Base-by-base conservation (phyloP, 2,329 filamentous ascomycete species). In the Cladophialophora exuberans region DNA sequence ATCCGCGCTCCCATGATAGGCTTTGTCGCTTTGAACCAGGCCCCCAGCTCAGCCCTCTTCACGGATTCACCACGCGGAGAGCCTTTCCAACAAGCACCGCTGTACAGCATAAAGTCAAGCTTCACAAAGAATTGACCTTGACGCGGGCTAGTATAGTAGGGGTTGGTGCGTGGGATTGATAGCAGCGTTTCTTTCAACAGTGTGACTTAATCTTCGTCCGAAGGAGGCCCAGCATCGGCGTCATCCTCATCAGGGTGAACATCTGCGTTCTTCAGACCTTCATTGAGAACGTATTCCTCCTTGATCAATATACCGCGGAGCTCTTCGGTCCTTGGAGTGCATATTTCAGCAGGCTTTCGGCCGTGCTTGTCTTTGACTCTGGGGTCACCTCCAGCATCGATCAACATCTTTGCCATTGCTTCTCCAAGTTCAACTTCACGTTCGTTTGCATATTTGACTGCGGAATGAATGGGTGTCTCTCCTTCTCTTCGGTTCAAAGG, bases 341-440 rank as follows among this genome's bases (percentile, higher is more conserved):
- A 73, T 26, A 78, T 64, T 38, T 78, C 73, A 1, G 67, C 66
- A 1, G 76, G 73, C 54, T 77, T 79, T 49, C 76, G 72, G 23
- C 72, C 71, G 49, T 75, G 72, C 61, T 76, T 76, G 61, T 79
- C 78, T 58, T 72, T 70, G 52, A 78, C 73, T 30, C 76, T 71
- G 6, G 75, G 74, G 62, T 77, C 75, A 54, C 74, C 76, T 39
- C 75, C 75, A 22, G 75, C 75, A 42, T 78, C 75, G 54, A 74
- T 74, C 70, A 77, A 74, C 75, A 78, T 78, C 59, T 72, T 72
- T 57, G 76, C 70, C 75, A 78, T 77, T 26, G 70, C 73, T 20
- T 69, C 60, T 10, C 74, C 75, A 5, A 77, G 55, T 25, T 72
- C 67, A 20, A 69, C 56, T 49, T 77, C 73, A 56, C 76, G 75